Percentiles rank a stretch among this genome's conserved stretches.
These are phyloP conservation scores for Xanthoconium separans DNA, from an alignment of 1,284 basidiomycete genomes.

Conservation along the genomic window DNA sequence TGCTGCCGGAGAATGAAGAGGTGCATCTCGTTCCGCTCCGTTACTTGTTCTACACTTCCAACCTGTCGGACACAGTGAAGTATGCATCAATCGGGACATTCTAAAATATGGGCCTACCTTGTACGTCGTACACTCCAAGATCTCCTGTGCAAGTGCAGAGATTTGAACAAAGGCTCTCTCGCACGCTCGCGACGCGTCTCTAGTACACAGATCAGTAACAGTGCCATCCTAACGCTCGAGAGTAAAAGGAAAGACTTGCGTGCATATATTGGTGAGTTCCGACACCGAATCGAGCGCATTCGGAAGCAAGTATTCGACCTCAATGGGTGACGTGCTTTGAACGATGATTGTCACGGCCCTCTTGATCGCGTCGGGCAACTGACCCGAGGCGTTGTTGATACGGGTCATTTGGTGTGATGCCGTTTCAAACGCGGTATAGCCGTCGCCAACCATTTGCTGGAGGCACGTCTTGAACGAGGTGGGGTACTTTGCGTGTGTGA, in stretches of 20 bases:
- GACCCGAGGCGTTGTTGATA: slow-evolving; percentile 20
- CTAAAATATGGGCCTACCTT: neutral
- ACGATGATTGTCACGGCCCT: slow-evolving; percentile 15
- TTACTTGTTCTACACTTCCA: slow-evolving; percentile 8
- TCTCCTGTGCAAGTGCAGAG: slow-evolving; percentile 16
- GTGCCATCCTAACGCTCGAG: too few relatives aligned
- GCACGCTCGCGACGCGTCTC: slow-evolving; percentile 15
- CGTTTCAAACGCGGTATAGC: slow-evolving; percentile 22
- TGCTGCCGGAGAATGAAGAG: slow-evolving; percentile 12
- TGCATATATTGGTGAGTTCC: slow-evolving; percentile 18
- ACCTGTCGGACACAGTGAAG: neutral
- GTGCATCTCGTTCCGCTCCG: slow-evolving; percentile 9
- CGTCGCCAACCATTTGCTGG: slow-evolving; percentile 22
- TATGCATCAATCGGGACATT: too few relatives aligned
- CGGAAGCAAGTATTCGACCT: slow-evolving; percentile 13
- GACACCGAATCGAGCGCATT: slow-evolving; percentile 17
- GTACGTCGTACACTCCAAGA: slow-evolving; percentile 17
- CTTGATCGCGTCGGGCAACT: slow-evolving; percentile 18
- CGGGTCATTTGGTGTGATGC: slow-evolving; percentile 20
- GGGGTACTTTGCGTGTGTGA: slow-evolving; percentile 16
- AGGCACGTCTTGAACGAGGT: slow-evolving; percentile 24
- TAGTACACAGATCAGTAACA: neutral
- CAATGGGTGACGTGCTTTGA: slow-evolving; percentile 8
- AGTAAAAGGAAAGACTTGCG: slow-evolving; percentile 4
- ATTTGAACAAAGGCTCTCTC: slow-evolving; percentile 13